Percentiles rank a stretch among this genome's conserved stretches.
Conservation (phyloP, 306 rosid genomes). For the Dalbergia oliveri region DNA sequence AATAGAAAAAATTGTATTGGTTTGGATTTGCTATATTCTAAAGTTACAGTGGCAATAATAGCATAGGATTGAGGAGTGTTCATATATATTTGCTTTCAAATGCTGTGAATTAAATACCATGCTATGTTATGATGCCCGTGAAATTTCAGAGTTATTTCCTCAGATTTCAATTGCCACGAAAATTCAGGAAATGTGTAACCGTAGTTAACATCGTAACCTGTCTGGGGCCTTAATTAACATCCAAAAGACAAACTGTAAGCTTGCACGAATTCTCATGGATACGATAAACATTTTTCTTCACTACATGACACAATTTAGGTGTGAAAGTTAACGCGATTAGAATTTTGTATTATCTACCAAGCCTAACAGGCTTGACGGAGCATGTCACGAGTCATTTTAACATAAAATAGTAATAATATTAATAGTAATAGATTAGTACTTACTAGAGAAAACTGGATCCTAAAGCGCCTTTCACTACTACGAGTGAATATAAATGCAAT, state of each 20-base stretch:
- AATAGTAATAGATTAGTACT: background rate
- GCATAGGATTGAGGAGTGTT: background rate
- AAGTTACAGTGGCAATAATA: background rate
- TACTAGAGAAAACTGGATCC: constrained; percentile 1
- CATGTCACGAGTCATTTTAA: background rate
- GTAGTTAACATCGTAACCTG: no score
- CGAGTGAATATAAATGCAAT: constrained; percentile 14
- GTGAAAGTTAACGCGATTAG: no score
- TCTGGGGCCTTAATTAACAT: no score
- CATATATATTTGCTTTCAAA: background rate
- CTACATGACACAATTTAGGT: no score
- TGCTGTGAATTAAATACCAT: background rate
- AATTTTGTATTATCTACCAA: no score
- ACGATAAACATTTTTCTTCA: no score
- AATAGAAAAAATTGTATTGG: constrained; percentile 8
- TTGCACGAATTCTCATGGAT: no score
- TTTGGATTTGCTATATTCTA: background rate
- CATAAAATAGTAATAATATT: background rate
- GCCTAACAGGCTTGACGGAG: background rate
- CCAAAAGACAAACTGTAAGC: no score
- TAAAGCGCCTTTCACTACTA: background rate
- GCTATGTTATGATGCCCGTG: no score
- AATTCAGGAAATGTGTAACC: no score
- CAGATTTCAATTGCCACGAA: no score
- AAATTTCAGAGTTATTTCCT: no score